phyloP scores from a whole-genome alignment of 2,329 filamentous ascomycete genomes.

The Aspergillus fijiensis region DNA sequence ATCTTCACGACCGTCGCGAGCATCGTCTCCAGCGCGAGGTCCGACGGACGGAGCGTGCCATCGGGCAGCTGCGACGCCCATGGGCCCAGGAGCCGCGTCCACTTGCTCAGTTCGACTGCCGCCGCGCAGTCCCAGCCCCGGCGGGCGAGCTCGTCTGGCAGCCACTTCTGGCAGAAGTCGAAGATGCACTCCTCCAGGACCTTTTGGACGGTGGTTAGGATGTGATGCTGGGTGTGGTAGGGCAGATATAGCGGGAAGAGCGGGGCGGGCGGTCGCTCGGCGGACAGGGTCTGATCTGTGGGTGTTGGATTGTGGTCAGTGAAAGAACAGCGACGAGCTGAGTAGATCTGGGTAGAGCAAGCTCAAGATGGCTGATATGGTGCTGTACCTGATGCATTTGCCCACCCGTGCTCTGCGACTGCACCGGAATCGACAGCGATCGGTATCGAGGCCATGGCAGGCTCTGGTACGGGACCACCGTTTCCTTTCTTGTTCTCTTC shows the following conservation, averaged over 20 bases:
- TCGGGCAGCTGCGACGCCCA: not conserved
- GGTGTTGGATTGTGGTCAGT: too few species aligned
- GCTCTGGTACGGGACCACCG: too few species aligned
- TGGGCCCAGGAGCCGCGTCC: not conserved
- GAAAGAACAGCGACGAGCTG: too few species aligned
- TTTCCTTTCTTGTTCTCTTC: too few species aligned
- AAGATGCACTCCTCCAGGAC: constrained; percentile 8
- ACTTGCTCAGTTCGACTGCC: constrained; percentile 8
- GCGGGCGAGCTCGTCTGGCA: not conserved
- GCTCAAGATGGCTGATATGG: too few species aligned
- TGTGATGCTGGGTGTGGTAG: constrained; percentile 5
- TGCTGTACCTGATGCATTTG: too few species aligned
- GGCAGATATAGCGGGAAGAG: not conserved
- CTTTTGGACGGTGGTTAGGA: not conserved
- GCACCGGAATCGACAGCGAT: too few species aligned
- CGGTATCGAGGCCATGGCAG: too few species aligned
- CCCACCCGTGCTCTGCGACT: too few species aligned
- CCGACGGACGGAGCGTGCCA: not conserved
- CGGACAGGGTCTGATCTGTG: not conserved
- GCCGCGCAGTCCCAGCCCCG: constrained; percentile 2
- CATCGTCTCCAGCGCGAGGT: not conserved
- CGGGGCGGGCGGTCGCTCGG: not conserved
- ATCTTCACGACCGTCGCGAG: not conserved
- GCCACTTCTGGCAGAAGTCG: not conserved
- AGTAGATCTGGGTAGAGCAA: too few species aligned